Percentiles rank a stretch among this genome's conserved stretches.
These are phyloP conservation scores for Pachyrhizus erosus DNA, from an alignment of 306 rosid genomes.

Conservation along the genomic window DNA sequence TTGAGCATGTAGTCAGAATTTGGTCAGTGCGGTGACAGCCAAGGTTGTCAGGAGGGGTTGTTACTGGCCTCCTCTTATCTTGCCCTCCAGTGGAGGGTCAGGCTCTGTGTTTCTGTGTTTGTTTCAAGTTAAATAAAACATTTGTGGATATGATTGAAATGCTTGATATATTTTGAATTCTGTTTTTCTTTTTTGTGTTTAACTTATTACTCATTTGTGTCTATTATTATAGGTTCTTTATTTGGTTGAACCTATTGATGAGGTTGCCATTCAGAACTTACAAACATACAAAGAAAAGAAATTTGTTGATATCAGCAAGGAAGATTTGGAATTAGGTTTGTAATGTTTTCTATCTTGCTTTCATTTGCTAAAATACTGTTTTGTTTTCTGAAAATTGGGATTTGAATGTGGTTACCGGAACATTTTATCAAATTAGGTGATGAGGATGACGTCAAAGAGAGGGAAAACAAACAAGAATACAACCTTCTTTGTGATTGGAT, in stretches of 20 bases:
- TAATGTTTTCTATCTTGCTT: constrained; percentile 13
- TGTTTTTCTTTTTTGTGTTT: neutral
- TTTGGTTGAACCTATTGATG: constrained; percentile 94
- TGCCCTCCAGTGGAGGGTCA: neutral
- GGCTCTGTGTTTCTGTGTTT: neutral
- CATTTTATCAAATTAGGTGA: constrained; percentile 67
- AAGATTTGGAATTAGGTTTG: constrained; percentile 93
- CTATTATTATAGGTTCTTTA: constrained; percentile 72
- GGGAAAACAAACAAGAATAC: constrained; percentile 85
- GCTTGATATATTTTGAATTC: constrained; percentile 2
- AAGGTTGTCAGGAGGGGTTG: neutral
- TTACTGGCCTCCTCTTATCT: neutral
- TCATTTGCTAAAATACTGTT: neutral
- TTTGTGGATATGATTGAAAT: neutral
- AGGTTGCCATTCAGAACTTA: constrained; percentile 96
- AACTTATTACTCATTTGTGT: constrained; percentile 1
- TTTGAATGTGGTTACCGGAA: constrained; percentile 15
- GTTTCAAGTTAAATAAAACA: neutral
- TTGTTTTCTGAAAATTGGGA: constrained; percentile 3
- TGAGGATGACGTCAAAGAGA: constrained; percentile 89
- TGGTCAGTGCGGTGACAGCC: neutral
- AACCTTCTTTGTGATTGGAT: constrained; percentile 96
- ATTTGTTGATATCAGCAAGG: constrained; percentile 99
- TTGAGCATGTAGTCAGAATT: neutral
- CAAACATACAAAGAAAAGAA: constrained; percentile 95